These are phyloP conservation scores for Ogataea nonfermentans DNA, from an alignment of 805 yeast genomes.

Conservation along the genomic window DNA sequence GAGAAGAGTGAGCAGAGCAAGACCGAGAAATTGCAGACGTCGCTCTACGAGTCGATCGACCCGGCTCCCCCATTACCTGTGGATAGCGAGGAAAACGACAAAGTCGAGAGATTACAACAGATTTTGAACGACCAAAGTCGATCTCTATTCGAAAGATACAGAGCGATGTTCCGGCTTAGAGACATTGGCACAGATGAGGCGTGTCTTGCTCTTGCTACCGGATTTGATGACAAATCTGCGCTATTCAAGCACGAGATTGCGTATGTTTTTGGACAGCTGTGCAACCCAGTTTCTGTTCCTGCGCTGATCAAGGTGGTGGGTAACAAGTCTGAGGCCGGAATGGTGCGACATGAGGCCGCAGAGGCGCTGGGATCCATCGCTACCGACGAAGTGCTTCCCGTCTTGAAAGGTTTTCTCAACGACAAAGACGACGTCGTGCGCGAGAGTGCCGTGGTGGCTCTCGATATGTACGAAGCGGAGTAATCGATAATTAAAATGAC, in stretches of 20 bases:
- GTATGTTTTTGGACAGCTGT: slow-evolving; percentile 95
- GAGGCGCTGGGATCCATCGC: slow-evolving; percentile 98
- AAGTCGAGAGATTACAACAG: slow-evolving; percentile 61
- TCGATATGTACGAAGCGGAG: slow-evolving; percentile 97
- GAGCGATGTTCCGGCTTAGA: slow-evolving; percentile 97
- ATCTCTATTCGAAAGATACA: slow-evolving; percentile 89
- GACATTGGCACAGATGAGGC: slow-evolving; percentile 95
- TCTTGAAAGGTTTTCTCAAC: slow-evolving; percentile 70
- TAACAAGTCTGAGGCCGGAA: slow-evolving; percentile 81
- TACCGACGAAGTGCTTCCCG: slow-evolving; percentile 90
- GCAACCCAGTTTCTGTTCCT: slow-evolving; percentile 91
- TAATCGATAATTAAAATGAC: slow-evolving; percentile 22
- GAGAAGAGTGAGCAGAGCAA: slow-evolving; percentile 66
- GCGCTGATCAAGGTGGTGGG: slow-evolving; percentile 78
- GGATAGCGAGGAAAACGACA: slow-evolving; percentile 42
- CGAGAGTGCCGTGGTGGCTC: slow-evolving; percentile 94
- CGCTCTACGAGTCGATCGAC: slow-evolving; percentile 84
- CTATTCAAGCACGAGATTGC: slow-evolving; percentile 97
- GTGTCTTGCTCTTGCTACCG: slow-evolving; percentile 84
- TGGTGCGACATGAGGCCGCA: slow-evolving; percentile 99
- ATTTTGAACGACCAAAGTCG: slow-evolving; percentile 72
- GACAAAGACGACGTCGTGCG: slow-evolving; percentile 90
- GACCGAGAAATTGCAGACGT: slow-evolving; percentile 68
- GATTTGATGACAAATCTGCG: slow-evolving; percentile 88
- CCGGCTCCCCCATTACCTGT: slow-evolving; percentile 98